Conservation (phyloP, 108 stramenopile genomes). For the Schizochytrium sp. region DNA sequence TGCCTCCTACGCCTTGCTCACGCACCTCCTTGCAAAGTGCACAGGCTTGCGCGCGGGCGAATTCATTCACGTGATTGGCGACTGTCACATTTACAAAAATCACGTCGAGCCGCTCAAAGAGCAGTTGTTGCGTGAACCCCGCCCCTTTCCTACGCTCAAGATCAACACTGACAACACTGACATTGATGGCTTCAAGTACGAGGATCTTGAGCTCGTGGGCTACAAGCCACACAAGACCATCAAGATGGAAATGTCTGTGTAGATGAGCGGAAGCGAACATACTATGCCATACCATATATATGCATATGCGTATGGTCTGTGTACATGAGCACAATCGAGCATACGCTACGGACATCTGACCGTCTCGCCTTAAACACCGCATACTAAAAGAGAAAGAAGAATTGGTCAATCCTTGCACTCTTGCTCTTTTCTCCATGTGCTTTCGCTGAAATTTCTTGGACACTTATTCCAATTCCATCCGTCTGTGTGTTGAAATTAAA, state of each 20-base stretch:
- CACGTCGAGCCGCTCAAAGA: conserved; percentile 93
- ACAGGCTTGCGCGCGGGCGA: conserved; percentile 90
- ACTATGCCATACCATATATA: no score
- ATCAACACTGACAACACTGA: conserved; percentile 64
- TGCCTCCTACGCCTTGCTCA: conserved; percentile 88
- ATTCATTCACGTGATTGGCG: conserved; percentile 94
- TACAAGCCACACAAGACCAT: conserved; percentile 86
- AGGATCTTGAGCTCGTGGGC: conserved; percentile 81
- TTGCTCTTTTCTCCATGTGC: no score
- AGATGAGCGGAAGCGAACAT: no score
- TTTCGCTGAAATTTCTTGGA: no score
- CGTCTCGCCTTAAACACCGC: no score
- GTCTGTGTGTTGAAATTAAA: no score
- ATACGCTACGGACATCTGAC: no score
- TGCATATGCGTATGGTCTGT: no score
- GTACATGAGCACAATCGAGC: no score
- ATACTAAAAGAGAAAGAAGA: no score
- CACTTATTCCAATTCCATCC: no score
- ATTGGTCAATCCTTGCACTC: no score
- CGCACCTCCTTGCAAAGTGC: conserved; percentile 84
- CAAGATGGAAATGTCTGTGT: conserved; percentile 99
- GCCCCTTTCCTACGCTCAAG: conserved; percentile 82
- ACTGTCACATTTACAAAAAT: conserved; percentile 97
- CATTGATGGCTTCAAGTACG: conserved; percentile 79
- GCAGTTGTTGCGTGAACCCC: conserved; percentile 78